A percentile compares a stretch with the other conserved stretches of the same genome.
These are phyloP conservation scores for Trichopus zeylanicus DNA, from an alignment of 116 monocot genomes.

Conservation along the genomic window DNA sequence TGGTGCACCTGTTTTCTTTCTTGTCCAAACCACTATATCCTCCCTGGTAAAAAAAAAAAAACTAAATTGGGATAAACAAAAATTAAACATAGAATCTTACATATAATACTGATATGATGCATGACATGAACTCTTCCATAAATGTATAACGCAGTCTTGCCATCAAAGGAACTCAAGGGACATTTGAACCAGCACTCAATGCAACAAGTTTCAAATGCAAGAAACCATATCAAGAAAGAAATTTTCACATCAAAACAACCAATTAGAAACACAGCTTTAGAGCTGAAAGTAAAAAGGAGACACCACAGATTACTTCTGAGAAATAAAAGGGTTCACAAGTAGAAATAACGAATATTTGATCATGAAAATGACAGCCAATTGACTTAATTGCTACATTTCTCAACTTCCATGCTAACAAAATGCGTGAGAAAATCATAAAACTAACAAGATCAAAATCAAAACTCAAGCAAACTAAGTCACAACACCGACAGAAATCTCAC, in stretches of 20 bases:
- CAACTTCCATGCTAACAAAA: background rate
- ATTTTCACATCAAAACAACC: background rate
- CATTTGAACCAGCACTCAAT: background rate
- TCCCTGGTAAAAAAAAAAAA: slow-evolving; percentile 44
- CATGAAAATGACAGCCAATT: too few species aligned
- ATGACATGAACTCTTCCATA: too few species aligned
- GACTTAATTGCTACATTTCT: too few species aligned
- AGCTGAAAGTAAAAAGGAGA: too few species aligned
- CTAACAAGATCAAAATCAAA: background rate
- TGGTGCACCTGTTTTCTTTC: slow-evolving; percentile 83
- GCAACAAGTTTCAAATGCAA: background rate
- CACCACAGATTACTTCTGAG: too few species aligned
- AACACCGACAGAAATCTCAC: slow-evolving; percentile 30
- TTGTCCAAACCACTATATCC: slow-evolving; percentile 81
- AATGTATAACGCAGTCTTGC: too few species aligned
- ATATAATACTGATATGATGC: background rate
- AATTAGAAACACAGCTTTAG: background rate
- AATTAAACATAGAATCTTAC: too few species aligned
- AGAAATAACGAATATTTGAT: too few species aligned
- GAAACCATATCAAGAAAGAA: background rate
- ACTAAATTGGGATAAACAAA: background rate
- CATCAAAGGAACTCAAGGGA: background rate
- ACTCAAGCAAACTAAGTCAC: background rate
- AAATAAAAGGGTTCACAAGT: too few species aligned
- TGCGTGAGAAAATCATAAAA: too few species aligned